Conservation (phyloP, 2,329 filamentous ascomycete genomes). For the Colletotrichum gigasporum region DNA sequence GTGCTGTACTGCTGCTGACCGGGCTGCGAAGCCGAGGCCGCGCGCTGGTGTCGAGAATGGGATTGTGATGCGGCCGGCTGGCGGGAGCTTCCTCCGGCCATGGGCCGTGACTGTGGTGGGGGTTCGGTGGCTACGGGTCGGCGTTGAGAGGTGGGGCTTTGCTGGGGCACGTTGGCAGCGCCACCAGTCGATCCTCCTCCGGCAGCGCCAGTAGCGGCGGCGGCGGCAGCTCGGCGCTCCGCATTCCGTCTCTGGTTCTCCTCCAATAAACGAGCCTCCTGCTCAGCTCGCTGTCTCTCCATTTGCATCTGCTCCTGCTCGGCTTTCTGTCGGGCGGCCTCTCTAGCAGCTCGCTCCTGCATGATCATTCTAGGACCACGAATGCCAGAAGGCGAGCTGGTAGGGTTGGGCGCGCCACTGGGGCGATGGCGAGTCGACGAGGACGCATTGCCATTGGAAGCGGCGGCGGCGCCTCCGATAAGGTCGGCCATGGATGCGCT, state of each 20-base stretch:
- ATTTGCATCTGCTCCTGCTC: slow-evolving; percentile 70
- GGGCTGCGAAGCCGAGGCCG: slow-evolving; percentile 36
- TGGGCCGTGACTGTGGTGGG: slow-evolving; percentile 29
- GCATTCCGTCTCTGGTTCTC: slow-evolving; percentile 65
- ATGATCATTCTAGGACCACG: slow-evolving; percentile 91
- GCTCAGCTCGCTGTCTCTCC: slow-evolving; percentile 67
- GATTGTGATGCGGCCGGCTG: slow-evolving; percentile 32
- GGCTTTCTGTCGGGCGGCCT: slow-evolving; percentile 74
- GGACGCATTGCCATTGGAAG: slow-evolving; percentile 64
- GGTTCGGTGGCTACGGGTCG: slow-evolving; percentile 27
- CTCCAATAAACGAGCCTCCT: slow-evolving; percentile 63
- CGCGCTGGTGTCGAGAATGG: slow-evolving; percentile 32
- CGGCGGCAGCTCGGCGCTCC: slow-evolving; percentile 68
- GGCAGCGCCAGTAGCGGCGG: slow-evolving; percentile 55
- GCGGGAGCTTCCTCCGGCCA: slow-evolving; percentile 38
- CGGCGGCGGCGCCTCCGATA: slow-evolving; percentile 62
- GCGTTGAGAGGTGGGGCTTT: slow-evolving; percentile 29
- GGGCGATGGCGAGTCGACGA: slow-evolving; percentile 50
- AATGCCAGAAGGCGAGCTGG: slow-evolving; percentile 71
- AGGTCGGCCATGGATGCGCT: slow-evolving; percentile 93
- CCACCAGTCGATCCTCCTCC: slow-evolving; percentile 32
- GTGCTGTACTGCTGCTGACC: slow-evolving; percentile 37
- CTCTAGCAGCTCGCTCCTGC: slow-evolving; percentile 83
- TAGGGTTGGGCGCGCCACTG: slow-evolving; percentile 58
- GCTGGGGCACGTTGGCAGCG: slow-evolving; percentile 26